phyloP scores from a whole-genome alignment of 1,139 yeast genomes.

The Yamadazyma oceani region DNA sequence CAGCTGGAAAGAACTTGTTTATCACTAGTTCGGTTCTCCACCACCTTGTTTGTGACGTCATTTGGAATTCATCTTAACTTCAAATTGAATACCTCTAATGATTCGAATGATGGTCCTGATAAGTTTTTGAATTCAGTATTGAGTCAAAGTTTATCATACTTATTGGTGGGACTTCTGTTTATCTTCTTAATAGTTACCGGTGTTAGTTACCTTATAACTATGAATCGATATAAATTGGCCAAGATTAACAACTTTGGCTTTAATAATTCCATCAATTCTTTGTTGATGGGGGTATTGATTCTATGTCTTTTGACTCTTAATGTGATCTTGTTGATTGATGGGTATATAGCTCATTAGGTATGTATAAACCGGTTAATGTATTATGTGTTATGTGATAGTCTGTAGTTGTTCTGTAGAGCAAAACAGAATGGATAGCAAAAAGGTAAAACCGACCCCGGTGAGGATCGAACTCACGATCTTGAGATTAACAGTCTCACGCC shows the following conservation, averaged over 20 bases:
- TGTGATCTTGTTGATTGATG: conserved; percentile 40
- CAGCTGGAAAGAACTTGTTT: conserved; percentile 62
- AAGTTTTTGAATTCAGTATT: conserved; percentile 19
- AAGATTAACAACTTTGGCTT: conserved; percentile 42
- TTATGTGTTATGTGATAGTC: neutral
- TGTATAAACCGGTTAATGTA: neutral
- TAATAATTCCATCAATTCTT: conserved; percentile 38
- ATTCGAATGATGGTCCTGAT: conserved; percentile 7
- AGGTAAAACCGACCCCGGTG: conserved; percentile 27
- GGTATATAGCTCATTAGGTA: conserved; percentile 21
- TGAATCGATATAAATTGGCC: conserved; percentile 44
- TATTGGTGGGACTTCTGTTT: conserved; percentile 42
- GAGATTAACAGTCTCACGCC: conserved; percentile 43
- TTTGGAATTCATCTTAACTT: conserved; percentile 54
- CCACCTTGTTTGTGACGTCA: conserved; percentile 51
- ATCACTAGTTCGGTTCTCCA: conserved; percentile 51
- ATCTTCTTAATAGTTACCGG: conserved; percentile 41
- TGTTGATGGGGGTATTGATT: conserved; percentile 42
- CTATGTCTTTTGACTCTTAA: conserved; percentile 43
- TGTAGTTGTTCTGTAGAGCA: no score
- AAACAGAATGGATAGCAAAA: neutral
- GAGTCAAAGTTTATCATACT: conserved; percentile 35
- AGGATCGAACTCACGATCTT: conserved; percentile 42
- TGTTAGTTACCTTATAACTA: conserved; percentile 46
- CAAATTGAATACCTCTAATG: conserved; percentile 37